A percentile compares a stretch with the other conserved stretches of the same genome.
Evolutionary conservation across 345 rosid species (phyloP).

Genomic region (Eucalyptus curtisii): DNA sequence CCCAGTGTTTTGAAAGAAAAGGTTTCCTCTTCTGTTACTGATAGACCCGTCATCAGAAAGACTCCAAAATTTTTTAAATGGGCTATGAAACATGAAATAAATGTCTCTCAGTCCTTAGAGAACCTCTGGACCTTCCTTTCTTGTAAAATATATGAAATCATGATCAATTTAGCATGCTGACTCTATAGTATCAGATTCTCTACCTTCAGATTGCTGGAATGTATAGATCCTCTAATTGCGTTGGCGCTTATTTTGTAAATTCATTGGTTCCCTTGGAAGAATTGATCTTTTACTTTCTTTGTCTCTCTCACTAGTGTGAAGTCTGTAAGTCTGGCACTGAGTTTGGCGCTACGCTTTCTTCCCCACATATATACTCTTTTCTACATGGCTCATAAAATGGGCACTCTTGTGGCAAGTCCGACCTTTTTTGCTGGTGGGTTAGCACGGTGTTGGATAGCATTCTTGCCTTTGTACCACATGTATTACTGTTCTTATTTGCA

Average conservation of each 20-base stretch:
- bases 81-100: not conserved
- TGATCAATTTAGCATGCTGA: not conserved
- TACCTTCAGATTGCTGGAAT: not conserved
- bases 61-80: not conserved
- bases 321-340: conserved; percentile 83
- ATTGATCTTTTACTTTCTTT: not conserved
- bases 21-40: not conserved
- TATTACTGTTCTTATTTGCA: not conserved
- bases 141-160: not conserved
- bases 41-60: not conserved
- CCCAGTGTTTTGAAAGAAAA: not conserved
- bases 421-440: conserved; percentile 69
- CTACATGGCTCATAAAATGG: conserved; percentile 69
- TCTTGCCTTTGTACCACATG: not conserved
- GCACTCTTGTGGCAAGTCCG: conserved; percentile 75
- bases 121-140: not conserved
- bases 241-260: not conserved
- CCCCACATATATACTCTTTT: conserved; percentile 83
- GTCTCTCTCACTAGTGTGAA: conserved; percentile 45
- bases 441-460: not conserved
- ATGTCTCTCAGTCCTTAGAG: not conserved
- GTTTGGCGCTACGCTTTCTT: conserved; percentile 77
- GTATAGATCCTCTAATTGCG: not conserved
- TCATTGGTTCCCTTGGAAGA: not conserved
- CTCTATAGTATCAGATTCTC: not conserved